Percentiles rank a stretch among this genome's conserved stretches.
These are phyloP conservation scores for Debaryomyces subglobosus DNA, from an alignment of 1,139 yeast genomes.

Conservation along the genomic window DNA sequence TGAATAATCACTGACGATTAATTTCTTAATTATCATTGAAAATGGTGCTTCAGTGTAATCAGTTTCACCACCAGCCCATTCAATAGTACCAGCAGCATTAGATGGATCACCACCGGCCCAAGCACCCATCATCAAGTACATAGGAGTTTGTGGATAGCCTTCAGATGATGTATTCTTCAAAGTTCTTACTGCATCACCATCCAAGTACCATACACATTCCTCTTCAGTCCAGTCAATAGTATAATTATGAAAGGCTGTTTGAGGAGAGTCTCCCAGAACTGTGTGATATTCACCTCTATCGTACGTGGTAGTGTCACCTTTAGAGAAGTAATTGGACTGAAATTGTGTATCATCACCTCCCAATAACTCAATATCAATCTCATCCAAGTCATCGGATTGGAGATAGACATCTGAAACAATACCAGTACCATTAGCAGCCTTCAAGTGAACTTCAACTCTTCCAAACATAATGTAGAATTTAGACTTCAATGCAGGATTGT, in stretches of 20 bases:
- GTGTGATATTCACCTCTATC: conserved; percentile 73
- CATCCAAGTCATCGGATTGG: conserved; percentile 81
- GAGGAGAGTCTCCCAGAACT: conserved; percentile 44
- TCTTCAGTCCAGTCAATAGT: conserved; percentile 41
- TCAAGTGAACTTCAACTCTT: conserved; percentile 63
- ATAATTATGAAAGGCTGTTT: conserved; percentile 34
- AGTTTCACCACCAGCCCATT: conserved; percentile 48
- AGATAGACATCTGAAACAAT: conserved; percentile 74
- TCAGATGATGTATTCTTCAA: conserved; percentile 35
- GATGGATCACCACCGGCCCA: conserved; percentile 53
- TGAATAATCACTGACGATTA: conserved; percentile 36
- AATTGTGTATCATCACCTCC: conserved; percentile 72
- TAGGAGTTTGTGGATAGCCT: conserved; percentile 56
- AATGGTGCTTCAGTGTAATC: conserved; percentile 42
- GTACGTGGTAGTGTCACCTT: conserved; percentile 70
- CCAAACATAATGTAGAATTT: conserved; percentile 84
- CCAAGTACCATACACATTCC: conserved; percentile 43
- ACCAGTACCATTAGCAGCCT: conserved; percentile 74
- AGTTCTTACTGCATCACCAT: conserved; percentile 47
- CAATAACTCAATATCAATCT: conserved; percentile 77
- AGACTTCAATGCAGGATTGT: conserved; percentile 72
- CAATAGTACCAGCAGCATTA: conserved; percentile 51
- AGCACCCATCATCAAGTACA: conserved; percentile 46
- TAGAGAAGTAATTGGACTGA: conserved; percentile 77
- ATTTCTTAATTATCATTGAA: conserved; percentile 32